Conservation (phyloP, 208 protist genomes). For the Trypanosoma mega region DNA sequence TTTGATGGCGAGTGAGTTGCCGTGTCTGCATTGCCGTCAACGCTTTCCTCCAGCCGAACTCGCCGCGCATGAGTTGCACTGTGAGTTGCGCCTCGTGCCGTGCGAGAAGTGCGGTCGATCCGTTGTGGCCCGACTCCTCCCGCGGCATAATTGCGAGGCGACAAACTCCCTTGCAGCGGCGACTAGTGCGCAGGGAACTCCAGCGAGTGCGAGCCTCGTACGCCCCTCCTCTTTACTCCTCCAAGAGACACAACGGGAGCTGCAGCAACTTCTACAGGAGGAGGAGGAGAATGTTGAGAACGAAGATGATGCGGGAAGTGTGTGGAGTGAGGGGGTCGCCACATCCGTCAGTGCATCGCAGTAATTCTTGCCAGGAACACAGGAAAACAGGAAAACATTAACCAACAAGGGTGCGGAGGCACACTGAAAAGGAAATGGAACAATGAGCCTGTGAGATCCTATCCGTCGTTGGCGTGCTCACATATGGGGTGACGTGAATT, state of each 20-base stretch:
- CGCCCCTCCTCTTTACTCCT: slow-evolving; percentile 58
- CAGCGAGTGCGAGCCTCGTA: slow-evolving; percentile 21
- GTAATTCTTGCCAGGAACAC: no score
- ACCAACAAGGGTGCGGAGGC: no score
- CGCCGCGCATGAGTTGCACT: slow-evolving; percentile 31
- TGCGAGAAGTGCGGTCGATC: slow-evolving; percentile 21
- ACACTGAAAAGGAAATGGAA: no score
- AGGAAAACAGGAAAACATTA: no score
- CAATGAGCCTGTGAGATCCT: no score
- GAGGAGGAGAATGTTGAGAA: slow-evolving; percentile 35
- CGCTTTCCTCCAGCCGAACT: slow-evolving; percentile 7
- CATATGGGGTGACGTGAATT: no score
- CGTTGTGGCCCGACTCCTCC: slow-evolving; percentile 17
- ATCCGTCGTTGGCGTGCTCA: no score
- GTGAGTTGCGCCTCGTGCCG: slow-evolving; percentile 25
- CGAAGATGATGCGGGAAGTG: slow-evolving; percentile 9
- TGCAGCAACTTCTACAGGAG: slow-evolving; percentile 54
- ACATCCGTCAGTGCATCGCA: no score
- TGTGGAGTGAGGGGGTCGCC: not conserved
- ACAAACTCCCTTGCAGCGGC: no score
- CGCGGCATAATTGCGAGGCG: slow-evolving; percentile 14
- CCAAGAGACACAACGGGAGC: slow-evolving; percentile 61
- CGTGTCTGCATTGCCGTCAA: slow-evolving; percentile 42
- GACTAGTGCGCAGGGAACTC: not conserved
- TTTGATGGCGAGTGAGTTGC: not conserved